These are phyloP conservation scores for Yamadazyma kanchanaburiensis DNA, from an alignment of 1,139 yeast species.

Conservation along the genomic window DNA sequence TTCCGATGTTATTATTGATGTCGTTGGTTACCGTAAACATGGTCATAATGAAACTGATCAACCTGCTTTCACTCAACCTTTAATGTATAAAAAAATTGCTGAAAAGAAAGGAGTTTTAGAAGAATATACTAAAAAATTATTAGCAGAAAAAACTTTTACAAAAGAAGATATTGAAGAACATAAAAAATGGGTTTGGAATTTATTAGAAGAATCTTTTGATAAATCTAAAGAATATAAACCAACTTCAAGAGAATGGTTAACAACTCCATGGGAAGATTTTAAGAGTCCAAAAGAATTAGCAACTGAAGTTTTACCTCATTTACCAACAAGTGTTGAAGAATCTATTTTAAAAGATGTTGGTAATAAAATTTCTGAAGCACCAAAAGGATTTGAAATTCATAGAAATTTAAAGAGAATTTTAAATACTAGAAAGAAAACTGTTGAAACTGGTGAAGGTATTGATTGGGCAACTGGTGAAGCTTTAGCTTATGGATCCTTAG, in stretches of 20 bases:
- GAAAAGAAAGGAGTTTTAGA: constrained; percentile 87
- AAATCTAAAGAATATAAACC: constrained; percentile 90
- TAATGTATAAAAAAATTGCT: constrained; percentile 90
- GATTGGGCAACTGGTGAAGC: constrained; percentile 99
- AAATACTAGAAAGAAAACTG: constrained; percentile 79
- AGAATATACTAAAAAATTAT: constrained; percentile 73
- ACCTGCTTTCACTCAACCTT: constrained; percentile 97
- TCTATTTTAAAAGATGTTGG: constrained; percentile 76
- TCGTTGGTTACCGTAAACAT: constrained; percentile 97
- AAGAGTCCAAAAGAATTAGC: constrained; percentile 98
- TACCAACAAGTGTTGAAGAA: constrained; percentile 89
- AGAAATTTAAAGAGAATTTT: constrained; percentile 95
- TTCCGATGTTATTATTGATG: constrained; percentile 92
- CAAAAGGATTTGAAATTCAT: constrained; percentile 87
- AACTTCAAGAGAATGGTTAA: constrained; percentile 94
- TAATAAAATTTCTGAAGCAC: constrained; percentile 73
- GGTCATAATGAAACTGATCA: constrained; percentile 99
- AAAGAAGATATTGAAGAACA: constrained; percentile 90
- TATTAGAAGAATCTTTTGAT: constrained; percentile 83
- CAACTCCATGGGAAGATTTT: constrained; percentile 99
- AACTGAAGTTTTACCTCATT: constrained; percentile 90
- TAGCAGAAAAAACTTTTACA: constrained; percentile 86
- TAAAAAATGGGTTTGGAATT: constrained; percentile 96
- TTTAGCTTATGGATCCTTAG: constrained; percentile 90
- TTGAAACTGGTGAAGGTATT: constrained; percentile 87